Base-by-base conservation (phyloP, 2,329 filamentous ascomycete genomes). In the Colletotrichum higginsianum region DNA sequence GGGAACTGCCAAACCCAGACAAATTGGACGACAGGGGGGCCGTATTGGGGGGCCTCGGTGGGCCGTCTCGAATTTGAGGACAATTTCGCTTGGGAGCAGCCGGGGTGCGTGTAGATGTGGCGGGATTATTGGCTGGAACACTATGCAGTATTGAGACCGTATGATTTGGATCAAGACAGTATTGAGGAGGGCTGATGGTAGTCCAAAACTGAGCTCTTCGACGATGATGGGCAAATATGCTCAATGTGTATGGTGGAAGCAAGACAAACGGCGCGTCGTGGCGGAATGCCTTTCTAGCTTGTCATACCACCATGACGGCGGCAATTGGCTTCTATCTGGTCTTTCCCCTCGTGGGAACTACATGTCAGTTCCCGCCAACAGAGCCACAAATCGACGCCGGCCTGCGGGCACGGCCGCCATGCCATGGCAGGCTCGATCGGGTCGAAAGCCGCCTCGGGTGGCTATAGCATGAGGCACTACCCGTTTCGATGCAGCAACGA, bases 31-130 rank as follows among this genome's bases (percentile, higher is more conserved):
- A 44, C 68, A 67, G 56, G 52, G 64, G 64, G 50, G 21, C 35
- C 18, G 46, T 16, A 35, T 40, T 47, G 67, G 55, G 40, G 62
- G 63, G 50, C 9, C 35, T 26, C 21, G 42, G 46, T 62, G 52
- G 64, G 44, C 35, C 56, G 42, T 67, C 30, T 71, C 50, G 52
- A 67, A 68, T 58, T 53, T 49, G 44, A 16, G 53, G 46, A 18
- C 64, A 71, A 71, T 71, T 67, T 67, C 68, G 64, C 64, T 67
- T 67, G 63, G 44, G 50, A 62, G 61, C 44, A 71, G 64, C 68
- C 38, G 57, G 68, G 68, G 64, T 58, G n/a, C 26, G 57, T 47
- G 57, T 53, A 71, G 8, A 62, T 63, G 58, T 62, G 46, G 57
- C 57, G 57, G 68, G 64, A 52, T 61, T 52, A 61, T 50, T 57